These are phyloP conservation scores for Phoma herbarum DNA, from an alignment of 2,329 filamentous ascomycete genomes.

Conservation along the genomic window DNA sequence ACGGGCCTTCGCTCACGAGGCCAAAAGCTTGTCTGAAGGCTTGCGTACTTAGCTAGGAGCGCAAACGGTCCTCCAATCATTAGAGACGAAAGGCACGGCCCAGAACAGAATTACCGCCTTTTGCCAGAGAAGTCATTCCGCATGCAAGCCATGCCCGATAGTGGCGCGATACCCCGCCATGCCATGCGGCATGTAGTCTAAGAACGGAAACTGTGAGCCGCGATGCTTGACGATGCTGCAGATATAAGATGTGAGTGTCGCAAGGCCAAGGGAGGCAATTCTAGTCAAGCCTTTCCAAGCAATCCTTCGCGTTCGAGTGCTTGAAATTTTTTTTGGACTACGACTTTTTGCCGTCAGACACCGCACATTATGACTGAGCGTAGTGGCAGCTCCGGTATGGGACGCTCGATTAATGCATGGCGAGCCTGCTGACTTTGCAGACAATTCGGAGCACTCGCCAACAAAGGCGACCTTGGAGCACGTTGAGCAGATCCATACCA, in stretches of 20 bases:
- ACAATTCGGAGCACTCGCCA: constrained; percentile 22
- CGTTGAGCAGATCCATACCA: constrained; percentile 50
- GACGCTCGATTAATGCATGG: no score
- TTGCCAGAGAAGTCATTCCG: background rate
- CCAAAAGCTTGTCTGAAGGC: constrained; percentile 10
- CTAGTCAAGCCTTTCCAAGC: background rate
- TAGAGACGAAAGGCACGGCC: background rate
- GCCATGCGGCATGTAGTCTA: background rate
- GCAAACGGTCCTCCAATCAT: background rate
- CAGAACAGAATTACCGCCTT: constrained; percentile 10
- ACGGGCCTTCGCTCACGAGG: background rate
- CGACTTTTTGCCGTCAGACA: background rate
- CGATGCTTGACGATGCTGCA: background rate
- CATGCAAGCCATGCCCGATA: constrained; percentile 3
- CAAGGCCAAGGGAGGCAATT: background rate
- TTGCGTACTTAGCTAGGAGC: background rate
- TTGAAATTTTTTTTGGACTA: background rate
- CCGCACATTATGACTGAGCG: constrained; percentile 5
- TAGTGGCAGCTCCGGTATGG: constrained; percentile 9
- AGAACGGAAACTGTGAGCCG: background rate
- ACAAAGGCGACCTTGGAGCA: constrained; percentile 22
- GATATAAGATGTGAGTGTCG: background rate
- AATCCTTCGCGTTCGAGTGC: background rate
- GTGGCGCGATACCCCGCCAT: constrained; percentile 12
- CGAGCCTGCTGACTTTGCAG: constrained; percentile 2